Conservation (phyloP, 2,329 filamentous ascomycete species). For the Aspergillus novofumigatus region DNA sequence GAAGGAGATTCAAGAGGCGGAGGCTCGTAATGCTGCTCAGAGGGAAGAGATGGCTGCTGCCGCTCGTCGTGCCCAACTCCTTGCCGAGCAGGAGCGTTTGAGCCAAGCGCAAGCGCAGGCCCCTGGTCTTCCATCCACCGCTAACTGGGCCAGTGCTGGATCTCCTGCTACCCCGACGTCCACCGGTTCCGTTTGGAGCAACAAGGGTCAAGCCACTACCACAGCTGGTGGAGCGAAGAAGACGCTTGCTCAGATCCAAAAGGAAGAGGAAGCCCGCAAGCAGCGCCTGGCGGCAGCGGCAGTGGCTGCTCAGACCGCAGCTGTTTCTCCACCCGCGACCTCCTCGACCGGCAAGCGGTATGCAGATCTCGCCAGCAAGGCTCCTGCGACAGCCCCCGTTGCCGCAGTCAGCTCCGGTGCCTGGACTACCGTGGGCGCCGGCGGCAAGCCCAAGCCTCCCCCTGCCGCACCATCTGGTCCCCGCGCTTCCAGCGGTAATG, state of each 20-base stretch:
- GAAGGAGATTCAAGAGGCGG: constrained; percentile 93
- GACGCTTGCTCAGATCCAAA: constrained; percentile 92
- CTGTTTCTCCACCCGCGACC: constrained; percentile 40
- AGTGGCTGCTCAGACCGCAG: constrained; percentile 45
- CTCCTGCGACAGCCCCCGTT: constrained; percentile 42
- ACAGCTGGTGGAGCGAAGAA: constrained; percentile 62
- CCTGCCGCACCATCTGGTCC: constrained; percentile 42
- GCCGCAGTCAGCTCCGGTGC: constrained; percentile 50
- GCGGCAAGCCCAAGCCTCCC: constrained; percentile 82
- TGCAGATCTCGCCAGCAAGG: constrained; percentile 87
- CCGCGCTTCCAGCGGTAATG: constrained; percentile 46
- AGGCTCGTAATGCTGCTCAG: constrained; percentile 88
- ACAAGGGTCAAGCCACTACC: constrained; percentile 40
- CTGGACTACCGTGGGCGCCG: constrained; percentile 93
- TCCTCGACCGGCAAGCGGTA: constrained; percentile 72
- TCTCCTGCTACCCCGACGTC: constrained; percentile 63
- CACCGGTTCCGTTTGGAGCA: constrained; percentile 49
- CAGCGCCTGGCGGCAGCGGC: constrained; percentile 56
- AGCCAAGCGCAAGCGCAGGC: constrained; percentile 61
- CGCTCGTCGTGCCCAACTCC: constrained; percentile 62
- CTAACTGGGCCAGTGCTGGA: constrained; percentile 76
- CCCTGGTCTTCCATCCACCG: constrained; percentile 77
- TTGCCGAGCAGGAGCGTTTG: constrained; percentile 74
- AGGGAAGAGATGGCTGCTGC: constrained; percentile 76
- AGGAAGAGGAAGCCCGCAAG: constrained; percentile 90